Evolutionary conservation across 2,329 filamentous ascomycete genomes (phyloP).

Genomic region (Ceratocystis alfenasii): DNA sequence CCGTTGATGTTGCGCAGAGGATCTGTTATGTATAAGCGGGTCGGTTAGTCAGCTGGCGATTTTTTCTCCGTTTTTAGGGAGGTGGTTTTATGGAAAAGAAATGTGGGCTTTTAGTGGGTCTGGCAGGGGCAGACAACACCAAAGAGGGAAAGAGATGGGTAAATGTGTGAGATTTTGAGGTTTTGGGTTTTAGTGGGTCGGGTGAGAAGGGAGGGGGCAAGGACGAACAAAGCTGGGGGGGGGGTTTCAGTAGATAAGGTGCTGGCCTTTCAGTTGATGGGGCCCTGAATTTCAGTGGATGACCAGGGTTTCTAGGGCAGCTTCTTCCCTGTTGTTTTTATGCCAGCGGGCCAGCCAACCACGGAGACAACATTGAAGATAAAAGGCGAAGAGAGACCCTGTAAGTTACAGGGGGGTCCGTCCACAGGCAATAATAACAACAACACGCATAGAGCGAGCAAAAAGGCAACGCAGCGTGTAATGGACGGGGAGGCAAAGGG

Average conservation of each 20-base stretch:
- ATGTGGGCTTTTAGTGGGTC: conserved; percentile 4
- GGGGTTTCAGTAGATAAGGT: background rate
- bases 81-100: conserved; percentile 11
- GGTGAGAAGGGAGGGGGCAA: background rate
- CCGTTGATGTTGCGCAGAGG: conserved; percentile 20
- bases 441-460: background rate
- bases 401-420: background rate
- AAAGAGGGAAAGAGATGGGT: background rate
- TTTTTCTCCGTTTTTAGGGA: conserved; percentile 13
- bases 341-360: too few relatives aligned
- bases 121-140: background rate
- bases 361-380: too few relatives aligned
- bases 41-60: conserved; percentile 20
- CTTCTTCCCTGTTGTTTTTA: too few relatives aligned
- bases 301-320: too few relatives aligned
- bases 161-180: conserved; percentile 3
- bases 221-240: background rate
- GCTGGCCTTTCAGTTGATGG: background rate
- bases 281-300: too few relatives aligned
- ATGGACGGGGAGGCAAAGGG: background rate
- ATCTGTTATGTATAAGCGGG: conserved; percentile 18
- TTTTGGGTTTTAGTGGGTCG: conserved; percentile 5
- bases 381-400: background rate
- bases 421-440: background rate
- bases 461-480: background rate